A percentile compares a stretch with the other conserved stretches of the same genome.
These are phyloP conservation scores for Zychaea mexicana DNA, from an alignment of 371 early-diverging fungal genomes.

Conservation along the genomic window DNA sequence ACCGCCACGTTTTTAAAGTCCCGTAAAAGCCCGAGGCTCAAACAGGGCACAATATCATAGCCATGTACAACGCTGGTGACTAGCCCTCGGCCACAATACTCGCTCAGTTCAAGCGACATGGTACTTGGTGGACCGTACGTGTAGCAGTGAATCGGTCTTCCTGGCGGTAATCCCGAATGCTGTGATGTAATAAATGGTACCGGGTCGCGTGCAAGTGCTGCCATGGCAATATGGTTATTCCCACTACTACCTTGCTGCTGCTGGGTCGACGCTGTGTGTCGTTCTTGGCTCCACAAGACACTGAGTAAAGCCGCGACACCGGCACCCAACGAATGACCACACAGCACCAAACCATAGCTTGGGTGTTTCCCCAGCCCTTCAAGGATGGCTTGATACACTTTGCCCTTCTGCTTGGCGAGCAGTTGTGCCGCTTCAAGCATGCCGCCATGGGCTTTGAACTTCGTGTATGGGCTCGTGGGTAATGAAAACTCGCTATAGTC, in stretches of 20 bases:
- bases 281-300: conserved; percentile 69
- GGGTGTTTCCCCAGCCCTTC: conserved; percentile 68
- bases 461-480: conserved; percentile 33
- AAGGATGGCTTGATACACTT: conserved; percentile 66
- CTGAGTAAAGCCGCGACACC: conserved; percentile 75
- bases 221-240: conserved; percentile 2
- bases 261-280: conserved; percentile 30
- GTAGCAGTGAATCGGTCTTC: conserved; percentile 78
- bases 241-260: conserved; percentile 13
- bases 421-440: conserved; percentile 77
- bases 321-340: conserved; percentile 84
- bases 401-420: conserved; percentile 62
- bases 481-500: conserved; percentile 66
- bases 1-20: conserved; percentile 78
- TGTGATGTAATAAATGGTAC: conserved; percentile 67
- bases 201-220: conserved; percentile 31
- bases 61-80: conserved; percentile 76
- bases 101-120: conserved; percentile 66
- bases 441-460: conserved; percentile 72
- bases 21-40: conserved; percentile 72
- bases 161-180: conserved; percentile 66
- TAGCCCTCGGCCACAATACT: conserved; percentile 67
- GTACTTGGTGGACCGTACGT: conserved; percentile 78
- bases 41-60: conserved; percentile 71
- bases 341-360: conserved; percentile 75